Conservation (phyloP, 2,329 filamentous ascomycete genomes). For the Pseudocercospora macadamiae region DNA sequence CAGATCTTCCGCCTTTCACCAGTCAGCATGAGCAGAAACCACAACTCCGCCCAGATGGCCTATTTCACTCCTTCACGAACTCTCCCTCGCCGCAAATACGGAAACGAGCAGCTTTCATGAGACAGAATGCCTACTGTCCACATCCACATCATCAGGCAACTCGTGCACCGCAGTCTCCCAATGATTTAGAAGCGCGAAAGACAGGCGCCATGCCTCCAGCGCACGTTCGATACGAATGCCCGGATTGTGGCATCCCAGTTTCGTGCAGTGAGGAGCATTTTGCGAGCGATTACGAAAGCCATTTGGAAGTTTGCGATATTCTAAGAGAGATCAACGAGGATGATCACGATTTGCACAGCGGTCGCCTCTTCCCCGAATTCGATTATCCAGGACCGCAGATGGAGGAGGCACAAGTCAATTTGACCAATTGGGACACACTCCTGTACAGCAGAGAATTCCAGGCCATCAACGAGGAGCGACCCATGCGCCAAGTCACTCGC, state of each 20-base stretch:
- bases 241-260: slow-evolving; percentile 90
- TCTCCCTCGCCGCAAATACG: slow-evolving; percentile 90
- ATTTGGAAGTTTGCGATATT: slow-evolving; percentile 89
- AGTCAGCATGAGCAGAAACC: slow-evolving; percentile 33
- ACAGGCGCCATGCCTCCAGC: slow-evolving; percentile 67
- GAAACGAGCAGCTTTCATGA: slow-evolving; percentile 85
- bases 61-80: slow-evolving; percentile 89
- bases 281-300: slow-evolving; percentile 92
- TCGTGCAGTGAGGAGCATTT: slow-evolving; percentile 95
- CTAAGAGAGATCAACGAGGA: slow-evolving; percentile 95
- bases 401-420: slow-evolving; percentile 90
- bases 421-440: slow-evolving; percentile 98
- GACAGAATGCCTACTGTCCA: slow-evolving; percentile 89
- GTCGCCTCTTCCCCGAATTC: slow-evolving; percentile 91
- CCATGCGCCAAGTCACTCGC: slow-evolving; percentile 89
- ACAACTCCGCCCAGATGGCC: slow-evolving; percentile 71
- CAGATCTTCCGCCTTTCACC: slow-evolving; percentile 9
- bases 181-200: slow-evolving; percentile 66
- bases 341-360: slow-evolving; percentile 90
- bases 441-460: slow-evolving; percentile 89
- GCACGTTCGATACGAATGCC: slow-evolving; percentile 91
- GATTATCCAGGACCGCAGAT: slow-evolving; percentile 87
- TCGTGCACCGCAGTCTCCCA: slow-evolving; percentile 65
- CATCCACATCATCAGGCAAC: slow-evolving; percentile 85
- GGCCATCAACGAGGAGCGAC: slow-evolving; percentile 87